Percentiles rank a stretch among this genome's conserved stretches.
Evolutionary conservation across 2,329 filamentous ascomycete species (phyloP).

Genomic region (Alternaria arborescens): DNA sequence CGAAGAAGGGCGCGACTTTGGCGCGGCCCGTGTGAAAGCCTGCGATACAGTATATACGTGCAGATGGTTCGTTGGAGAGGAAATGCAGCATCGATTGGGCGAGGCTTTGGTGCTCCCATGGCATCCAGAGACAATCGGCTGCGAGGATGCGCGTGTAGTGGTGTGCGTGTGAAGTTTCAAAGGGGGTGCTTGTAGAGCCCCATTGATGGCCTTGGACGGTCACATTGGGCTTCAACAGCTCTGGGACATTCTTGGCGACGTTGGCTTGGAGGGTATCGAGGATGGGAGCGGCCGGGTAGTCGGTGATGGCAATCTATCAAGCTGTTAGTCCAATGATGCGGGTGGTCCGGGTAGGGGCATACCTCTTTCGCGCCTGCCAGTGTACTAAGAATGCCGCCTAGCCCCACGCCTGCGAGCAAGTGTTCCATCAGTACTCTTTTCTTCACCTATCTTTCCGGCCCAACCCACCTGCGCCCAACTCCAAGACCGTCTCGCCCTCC

Average conservation of each 20-base stretch:
- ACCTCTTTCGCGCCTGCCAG: conserved; percentile 57
- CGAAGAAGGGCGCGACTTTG: conserved; percentile 73
- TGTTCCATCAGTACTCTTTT: conserved; percentile 40
- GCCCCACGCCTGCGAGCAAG: conserved; percentile 51
- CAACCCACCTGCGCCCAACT: conserved; percentile 72
- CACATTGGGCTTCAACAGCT: conserved; percentile 48
- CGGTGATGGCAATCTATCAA: conserved; percentile 65
- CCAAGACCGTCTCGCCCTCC: conserved; percentile 63
- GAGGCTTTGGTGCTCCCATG: conserved; percentile 73
- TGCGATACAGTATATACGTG: conserved; percentile 70
- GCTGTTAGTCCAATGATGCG: not conserved
- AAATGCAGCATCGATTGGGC: conserved; percentile 70
- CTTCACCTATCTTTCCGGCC: conserved; percentile 22
- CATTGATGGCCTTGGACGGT: conserved; percentile 69
- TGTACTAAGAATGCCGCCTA: conserved; percentile 57
- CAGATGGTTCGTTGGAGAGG: conserved; percentile 56
- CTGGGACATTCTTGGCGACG: conserved; percentile 61
- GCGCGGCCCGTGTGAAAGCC: conserved; percentile 76
- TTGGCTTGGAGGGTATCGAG: conserved; percentile 68
- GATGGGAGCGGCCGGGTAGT: conserved; percentile 71
- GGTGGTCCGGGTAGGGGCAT: conserved; percentile 27
- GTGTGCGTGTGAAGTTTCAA: conserved; percentile 51
- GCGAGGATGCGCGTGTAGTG: conserved; percentile 71
- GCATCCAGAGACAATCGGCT: conserved; percentile 80
- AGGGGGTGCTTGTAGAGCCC: conserved; percentile 62